These are phyloP conservation scores for Nitzschia sp. DNA, from an alignment of 108 stramenopile species.

Conservation along the genomic window DNA sequence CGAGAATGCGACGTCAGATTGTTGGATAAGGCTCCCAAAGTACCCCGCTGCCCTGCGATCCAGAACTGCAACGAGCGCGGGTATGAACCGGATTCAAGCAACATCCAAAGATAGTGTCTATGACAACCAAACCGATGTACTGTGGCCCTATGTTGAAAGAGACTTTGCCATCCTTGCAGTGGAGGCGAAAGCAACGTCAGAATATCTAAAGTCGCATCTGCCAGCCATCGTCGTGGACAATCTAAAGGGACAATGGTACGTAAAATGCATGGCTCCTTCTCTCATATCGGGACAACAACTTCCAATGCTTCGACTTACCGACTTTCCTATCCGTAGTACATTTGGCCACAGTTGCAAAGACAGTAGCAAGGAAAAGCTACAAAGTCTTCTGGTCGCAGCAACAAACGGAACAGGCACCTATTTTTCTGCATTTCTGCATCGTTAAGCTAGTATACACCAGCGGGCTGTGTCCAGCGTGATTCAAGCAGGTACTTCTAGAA, in stretches of 20 bases:
- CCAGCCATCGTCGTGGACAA: conserved; percentile 65
- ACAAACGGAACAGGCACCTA: not conserved
- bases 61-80: conserved; percentile 80
- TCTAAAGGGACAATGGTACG: conserved; percentile 68
- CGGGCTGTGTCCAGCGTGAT: too few species aligned
- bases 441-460: too few species aligned
- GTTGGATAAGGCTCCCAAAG: conserved; percentile 33
- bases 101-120: conserved; percentile 18
- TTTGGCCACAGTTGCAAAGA: conserved; percentile 61
- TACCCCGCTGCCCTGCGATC: conserved; percentile 64
- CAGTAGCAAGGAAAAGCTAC: conserved; percentile 35
- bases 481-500: too few species aligned
- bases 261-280: not conserved
- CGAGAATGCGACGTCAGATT: conserved; percentile 18
- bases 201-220: conserved; percentile 54
- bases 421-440: too few species aligned
- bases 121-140: conserved; percentile 34
- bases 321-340: conserved; percentile 27
- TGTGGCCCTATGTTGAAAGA: conserved; percentile 52
- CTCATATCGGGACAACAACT: not conserved
- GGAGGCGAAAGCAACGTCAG: conserved; percentile 36
- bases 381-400: not conserved
- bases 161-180: conserved; percentile 47
- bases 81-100: conserved; percentile 64
- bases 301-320: not conserved